Evolutionary conservation across 2,329 filamentous ascomycete species (phyloP).

Genomic region (Ceratocystis colombiana): DNA sequence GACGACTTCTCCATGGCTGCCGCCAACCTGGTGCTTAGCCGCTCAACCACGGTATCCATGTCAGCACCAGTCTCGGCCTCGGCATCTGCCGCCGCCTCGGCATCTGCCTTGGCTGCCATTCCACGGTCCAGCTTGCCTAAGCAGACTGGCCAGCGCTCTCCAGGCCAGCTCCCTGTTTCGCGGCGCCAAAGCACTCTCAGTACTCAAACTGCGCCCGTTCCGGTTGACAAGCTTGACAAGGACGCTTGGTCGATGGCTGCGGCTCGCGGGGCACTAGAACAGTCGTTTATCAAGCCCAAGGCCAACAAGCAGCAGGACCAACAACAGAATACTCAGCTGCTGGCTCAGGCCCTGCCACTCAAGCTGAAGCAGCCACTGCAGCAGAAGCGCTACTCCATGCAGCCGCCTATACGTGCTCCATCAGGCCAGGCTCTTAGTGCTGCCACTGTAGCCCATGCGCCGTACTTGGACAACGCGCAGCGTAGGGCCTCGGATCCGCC

Average conservation of each 20-base stretch:
- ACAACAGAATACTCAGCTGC: not conserved
- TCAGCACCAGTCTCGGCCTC: not conserved
- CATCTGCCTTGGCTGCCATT: not conserved
- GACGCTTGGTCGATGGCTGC: slow-evolving; percentile 15
- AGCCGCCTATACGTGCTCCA: not conserved
- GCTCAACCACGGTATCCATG: not conserved
- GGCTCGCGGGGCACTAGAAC: slow-evolving; percentile 17
- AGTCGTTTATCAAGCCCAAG: slow-evolving; percentile 18
- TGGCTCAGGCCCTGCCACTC: not conserved
- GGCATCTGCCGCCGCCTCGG: slow-evolving; percentile 7
- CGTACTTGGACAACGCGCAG: slow-evolving; percentile 32
- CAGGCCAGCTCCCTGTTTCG: not conserved
- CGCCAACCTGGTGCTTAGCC: slow-evolving; percentile 27
- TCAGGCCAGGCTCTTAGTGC: slow-evolving; percentile 60
- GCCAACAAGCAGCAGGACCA: slow-evolving; percentile 8
- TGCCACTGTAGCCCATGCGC: slow-evolving; percentile 56
- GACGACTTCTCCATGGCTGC: slow-evolving; percentile 42
- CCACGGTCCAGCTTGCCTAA: not conserved
- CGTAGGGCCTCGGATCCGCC: slow-evolving; percentile 53
- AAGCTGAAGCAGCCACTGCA: slow-evolving; percentile 5
- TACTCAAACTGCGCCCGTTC: not conserved
- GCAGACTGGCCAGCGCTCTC: not conserved
- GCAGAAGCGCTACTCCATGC: slow-evolving; percentile 13
- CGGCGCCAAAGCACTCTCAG: slow-evolving; percentile 5
- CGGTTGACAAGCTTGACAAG: not conserved